Percentiles rank a stretch among this genome's conserved stretches.
Evolutionary conservation across 768 basidiomycete genomes (phyloP).

Genomic region (Roridomyces roridus): DNA sequence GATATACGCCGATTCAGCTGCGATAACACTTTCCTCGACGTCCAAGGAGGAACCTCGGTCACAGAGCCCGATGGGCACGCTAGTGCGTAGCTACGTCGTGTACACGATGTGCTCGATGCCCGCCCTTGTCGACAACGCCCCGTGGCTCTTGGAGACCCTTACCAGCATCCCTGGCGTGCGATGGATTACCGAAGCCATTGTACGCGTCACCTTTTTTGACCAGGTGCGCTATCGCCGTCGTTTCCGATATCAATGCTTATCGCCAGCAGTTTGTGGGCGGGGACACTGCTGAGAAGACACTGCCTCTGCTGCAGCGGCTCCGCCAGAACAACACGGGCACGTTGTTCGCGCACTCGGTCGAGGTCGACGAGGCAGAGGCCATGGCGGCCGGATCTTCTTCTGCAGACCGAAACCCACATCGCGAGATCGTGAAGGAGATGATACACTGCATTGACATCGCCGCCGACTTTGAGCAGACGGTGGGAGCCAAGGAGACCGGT

Average conservation of each 20-base stretch:
- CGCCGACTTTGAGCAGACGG: conserved; percentile 77
- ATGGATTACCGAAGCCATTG: conserved; percentile 68
- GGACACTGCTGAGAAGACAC: conserved; percentile 72
- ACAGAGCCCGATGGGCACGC: conserved; percentile 38
- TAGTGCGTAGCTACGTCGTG: conserved; percentile 80
- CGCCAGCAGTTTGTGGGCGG: conserved; percentile 82
- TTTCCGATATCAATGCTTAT: not conserved
- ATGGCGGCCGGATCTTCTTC: conserved; percentile 31
- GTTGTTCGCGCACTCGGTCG: conserved; percentile 85
- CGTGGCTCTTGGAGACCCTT: conserved; percentile 61
- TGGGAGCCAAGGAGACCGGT: conserved; percentile 35
- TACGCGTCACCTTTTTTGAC: conserved; percentile 84
- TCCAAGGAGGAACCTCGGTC: conserved; percentile 5
- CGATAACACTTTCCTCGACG: conserved; percentile 1
- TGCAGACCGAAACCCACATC: conserved; percentile 47
- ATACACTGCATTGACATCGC: conserved; percentile 77
- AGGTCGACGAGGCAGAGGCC: conserved; percentile 72
- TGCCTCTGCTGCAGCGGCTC: conserved; percentile 68
- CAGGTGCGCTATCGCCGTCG: conserved; percentile 55
- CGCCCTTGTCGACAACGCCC: conserved; percentile 75
- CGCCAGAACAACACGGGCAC: conserved; percentile 74
- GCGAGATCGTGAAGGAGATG: conserved; percentile 77
- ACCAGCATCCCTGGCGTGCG: conserved; percentile 63
- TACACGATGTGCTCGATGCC: conserved; percentile 85
- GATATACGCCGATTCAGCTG: conserved; percentile 13